These are phyloP conservation scores for Exophiala sp. DNA, from an alignment of 2,329 filamentous ascomycete species.

Conservation along the genomic window DNA sequence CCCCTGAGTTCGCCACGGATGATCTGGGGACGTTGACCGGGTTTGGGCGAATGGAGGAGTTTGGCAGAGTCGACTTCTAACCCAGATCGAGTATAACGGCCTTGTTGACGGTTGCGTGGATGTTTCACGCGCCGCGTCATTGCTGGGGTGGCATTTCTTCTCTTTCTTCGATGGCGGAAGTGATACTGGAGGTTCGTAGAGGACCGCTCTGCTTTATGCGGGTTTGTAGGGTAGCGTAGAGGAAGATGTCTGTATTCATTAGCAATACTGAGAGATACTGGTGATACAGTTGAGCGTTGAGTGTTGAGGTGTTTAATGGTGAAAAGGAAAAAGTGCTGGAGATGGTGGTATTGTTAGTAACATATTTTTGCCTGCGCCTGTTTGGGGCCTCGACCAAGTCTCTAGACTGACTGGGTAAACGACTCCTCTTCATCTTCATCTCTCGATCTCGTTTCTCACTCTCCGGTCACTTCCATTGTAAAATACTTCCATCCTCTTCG, in stretches of 20 bases:
- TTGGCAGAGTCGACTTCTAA: neutral
- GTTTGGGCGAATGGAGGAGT: neutral
- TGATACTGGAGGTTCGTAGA: no score
- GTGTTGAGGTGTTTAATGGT: no score
- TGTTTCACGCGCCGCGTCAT: slow-evolving; percentile 24
- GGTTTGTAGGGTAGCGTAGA: no score
- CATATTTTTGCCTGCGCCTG: slow-evolving; percentile 5
- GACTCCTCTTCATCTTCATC: neutral
- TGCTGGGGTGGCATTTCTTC: neutral
- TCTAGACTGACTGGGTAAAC: neutral
- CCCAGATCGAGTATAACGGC: neutral
- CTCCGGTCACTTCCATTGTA: neutral
- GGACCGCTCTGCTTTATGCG: no score
- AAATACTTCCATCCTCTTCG: neutral
- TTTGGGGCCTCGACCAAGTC: neutral
- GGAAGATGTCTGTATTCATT: no score
- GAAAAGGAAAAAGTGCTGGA: no score
- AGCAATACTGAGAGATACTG: no score
- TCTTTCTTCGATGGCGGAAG: no score
- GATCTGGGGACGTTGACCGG: neutral
- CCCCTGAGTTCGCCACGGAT: slow-evolving; percentile 3
- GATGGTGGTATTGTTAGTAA: neutral
- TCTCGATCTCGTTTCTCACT: neutral
- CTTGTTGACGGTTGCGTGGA: neutral
- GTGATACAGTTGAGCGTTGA: no score